Evolutionary conservation across 352 stramenopile species (phyloP), one percentile per base, ranked within the genome.

Genomic region (Globisporangium yorkense): DNA sequence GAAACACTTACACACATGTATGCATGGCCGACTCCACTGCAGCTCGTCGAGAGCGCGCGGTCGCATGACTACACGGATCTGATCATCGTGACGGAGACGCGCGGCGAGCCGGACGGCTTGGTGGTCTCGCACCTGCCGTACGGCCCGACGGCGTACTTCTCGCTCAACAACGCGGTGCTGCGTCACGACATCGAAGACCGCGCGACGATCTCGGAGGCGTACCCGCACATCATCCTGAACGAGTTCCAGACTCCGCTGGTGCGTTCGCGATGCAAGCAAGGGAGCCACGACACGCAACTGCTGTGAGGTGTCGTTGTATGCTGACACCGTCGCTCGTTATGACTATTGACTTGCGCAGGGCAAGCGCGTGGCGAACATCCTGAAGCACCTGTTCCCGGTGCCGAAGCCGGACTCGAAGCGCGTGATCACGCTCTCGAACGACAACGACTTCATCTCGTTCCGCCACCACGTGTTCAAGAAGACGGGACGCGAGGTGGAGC

Each of bases 361-460:
- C 48, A 84, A 96, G 64, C 91, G 97, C 47, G 90, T 99, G 35
- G 86, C 87, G 53, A 99, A 98, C 70, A 98, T 99, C 68, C 79
- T 99, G 5, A 99, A 99, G 77, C 97, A 98, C 73, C 68, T 99
- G 33, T 99, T 99, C 70, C 97, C 97, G 0, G 95, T 99, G 43
- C 97, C 97, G 4, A 98, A 98, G 70, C 59, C 83, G 20, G 97
- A 99, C 68, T 92, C 95, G 27, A 96, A 97, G 70, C 89, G 97
- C 47, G 91, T 99, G 4, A 96, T 99, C 44, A 99, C 97, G 37
- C 97, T 99, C 62, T 92, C 88, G 18, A 99, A 99, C 74, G 80
- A 98, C 62, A 94, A 98, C 65, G 97, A 99, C 79, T 99, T 97
- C 67, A 97, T 99, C 63, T 98, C 91, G 24, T 99, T 99, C 76